These are phyloP conservation scores for Tylopilus orsonianus DNA, from an alignment of 1,284 basidiomycete genomes.

Conservation along the genomic window DNA sequence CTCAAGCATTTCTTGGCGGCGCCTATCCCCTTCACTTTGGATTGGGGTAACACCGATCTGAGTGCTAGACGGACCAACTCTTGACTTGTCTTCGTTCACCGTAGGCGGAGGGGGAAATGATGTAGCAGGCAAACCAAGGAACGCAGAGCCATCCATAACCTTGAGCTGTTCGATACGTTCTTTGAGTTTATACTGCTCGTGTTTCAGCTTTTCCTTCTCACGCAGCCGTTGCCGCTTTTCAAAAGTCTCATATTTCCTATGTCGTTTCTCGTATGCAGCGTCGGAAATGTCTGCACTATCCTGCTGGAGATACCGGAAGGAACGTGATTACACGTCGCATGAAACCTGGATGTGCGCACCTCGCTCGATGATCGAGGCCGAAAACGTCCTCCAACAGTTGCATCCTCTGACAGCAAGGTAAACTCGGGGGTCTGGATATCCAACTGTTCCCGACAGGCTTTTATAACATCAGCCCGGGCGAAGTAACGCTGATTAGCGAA, in stretches of 20 bases:
- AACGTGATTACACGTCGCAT: conserved; percentile 13
- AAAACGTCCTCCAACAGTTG: conserved; percentile 63
- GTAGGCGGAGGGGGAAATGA: conserved; percentile 47
- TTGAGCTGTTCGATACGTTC: conserved; percentile 84
- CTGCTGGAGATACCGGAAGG: conserved; percentile 17
- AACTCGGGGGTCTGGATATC: conserved; percentile 75
- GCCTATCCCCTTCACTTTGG: conserved; percentile 64
- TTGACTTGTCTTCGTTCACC: conserved; percentile 30
- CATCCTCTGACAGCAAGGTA: conserved; percentile 53
- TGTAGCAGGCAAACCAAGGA: conserved; percentile 58
- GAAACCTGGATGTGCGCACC: conserved; percentile 45
- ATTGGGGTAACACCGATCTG: conserved; percentile 43
- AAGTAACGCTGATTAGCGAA: conserved; percentile 71
- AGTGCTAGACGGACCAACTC: conserved; percentile 32
- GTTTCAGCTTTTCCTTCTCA: conserved; percentile 88
- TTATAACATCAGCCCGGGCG: conserved; percentile 71
- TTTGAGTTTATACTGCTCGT: conserved; percentile 89
- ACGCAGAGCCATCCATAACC: conserved; percentile 67
- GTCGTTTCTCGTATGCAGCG: conserved; percentile 79
- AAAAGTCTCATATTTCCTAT: conserved; percentile 82
- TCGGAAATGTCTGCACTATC: conserved; percentile 76
- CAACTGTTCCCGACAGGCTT: conserved; percentile 63
- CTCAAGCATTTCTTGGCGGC: conserved; percentile 68
- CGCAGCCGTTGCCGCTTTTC: conserved; percentile 83
- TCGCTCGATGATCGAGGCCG: conserved; percentile 66